Base-by-base conservation (phyloP, 345 rosid genomes). In the Eucalyptus camaldulensis region DNA sequence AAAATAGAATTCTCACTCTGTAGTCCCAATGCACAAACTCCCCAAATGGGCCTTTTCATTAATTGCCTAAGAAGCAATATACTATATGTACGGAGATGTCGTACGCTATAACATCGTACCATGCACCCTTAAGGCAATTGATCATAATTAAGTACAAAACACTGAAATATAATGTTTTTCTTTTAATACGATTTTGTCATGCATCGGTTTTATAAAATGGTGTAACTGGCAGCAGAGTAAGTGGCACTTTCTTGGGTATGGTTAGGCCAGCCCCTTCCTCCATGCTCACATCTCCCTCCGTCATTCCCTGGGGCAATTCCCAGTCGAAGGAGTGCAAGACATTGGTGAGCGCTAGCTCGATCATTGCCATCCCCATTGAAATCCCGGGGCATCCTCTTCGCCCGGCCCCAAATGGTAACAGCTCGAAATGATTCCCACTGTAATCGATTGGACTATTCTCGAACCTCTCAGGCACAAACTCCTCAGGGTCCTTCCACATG, bases 401-500 rank as follows among this genome's bases (percentile, higher is more conserved):
- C 0, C 94, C 94, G 4, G 86, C 90, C n/a, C 94, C 94, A 45
- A 93, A 93, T 11, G 96, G 92, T 58, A 94, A 86, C 22, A 90
- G 88, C 91, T 92, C 94, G 37, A 93, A 93, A 37, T 90, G 11
- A 9, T 91, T 92, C 81, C 95, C 95, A 65, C 88, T 94, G 9
- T 76, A 91, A 85, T 94, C 95, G 60, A 91, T 50, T 7, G 89
- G n/a, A 43, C 45, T 91, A 60, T 91, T 93, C 5, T 12, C 27
- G 76, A 93, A 94, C 85, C 95, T 93, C 72, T 94, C 95, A 1
- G 95, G 96, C 11, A 25, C 47, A 90, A 93, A 94, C 86, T 93
- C 92, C 56, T 92, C 90, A 16, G 95, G 93, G 27, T 94, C 69
- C 49, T 90, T 89, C 95, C 95, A 94, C 88, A 89, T 80, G 65